phyloP scores from a whole-genome alignment of 345 rosid genomes.

The Stellera chamaejasme region DNA sequence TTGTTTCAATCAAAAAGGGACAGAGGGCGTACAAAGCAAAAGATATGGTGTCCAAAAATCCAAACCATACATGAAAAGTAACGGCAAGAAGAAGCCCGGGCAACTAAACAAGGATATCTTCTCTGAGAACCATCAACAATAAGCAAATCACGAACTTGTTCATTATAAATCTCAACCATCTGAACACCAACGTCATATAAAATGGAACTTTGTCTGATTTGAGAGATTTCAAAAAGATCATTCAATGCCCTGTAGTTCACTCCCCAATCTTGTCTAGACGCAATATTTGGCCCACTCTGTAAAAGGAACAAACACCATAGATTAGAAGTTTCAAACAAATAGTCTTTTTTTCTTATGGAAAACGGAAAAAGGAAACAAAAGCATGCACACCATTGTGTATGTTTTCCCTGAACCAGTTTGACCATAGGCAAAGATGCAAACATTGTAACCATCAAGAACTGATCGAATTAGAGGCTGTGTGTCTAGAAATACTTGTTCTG shows the following conservation, averaged over 20 bases:
- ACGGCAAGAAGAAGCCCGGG: conserved; percentile 5
- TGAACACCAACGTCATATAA: conserved; percentile 89
- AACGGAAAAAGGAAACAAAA: conserved; percentile 2
- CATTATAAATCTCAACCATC: conserved; percentile 97
- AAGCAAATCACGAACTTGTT: conserved; percentile 97
- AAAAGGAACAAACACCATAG: conserved; percentile 9
- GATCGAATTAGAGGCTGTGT: conserved; percentile 90
- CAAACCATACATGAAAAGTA: conserved; percentile 3
- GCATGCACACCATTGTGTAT: conserved; percentile 71
- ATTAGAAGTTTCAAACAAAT: conserved; percentile 5
- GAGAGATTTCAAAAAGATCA: conserved; percentile 86
- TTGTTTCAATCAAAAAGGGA: background rate
- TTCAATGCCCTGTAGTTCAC: conserved; percentile 89
- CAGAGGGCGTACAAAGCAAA: background rate
- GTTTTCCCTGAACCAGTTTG: conserved; percentile 99
- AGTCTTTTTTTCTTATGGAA: background rate
- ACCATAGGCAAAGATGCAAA: conserved; percentile 98
- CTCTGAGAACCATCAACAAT: conserved; percentile 52
- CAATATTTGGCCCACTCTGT: conserved; percentile 82
- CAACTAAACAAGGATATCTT: conserved; percentile 69
- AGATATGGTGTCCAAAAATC: conserved; percentile 5
- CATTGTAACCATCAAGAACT: conserved; percentile 92
- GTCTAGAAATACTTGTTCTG: conserved; percentile 92
- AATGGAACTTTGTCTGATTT: conserved; percentile 54
- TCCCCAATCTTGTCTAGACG: conserved; percentile 91